These are phyloP conservation scores for Colletotrichum coccodes DNA, from an alignment of 2,329 filamentous ascomycete genomes.

Conservation along the genomic window DNA sequence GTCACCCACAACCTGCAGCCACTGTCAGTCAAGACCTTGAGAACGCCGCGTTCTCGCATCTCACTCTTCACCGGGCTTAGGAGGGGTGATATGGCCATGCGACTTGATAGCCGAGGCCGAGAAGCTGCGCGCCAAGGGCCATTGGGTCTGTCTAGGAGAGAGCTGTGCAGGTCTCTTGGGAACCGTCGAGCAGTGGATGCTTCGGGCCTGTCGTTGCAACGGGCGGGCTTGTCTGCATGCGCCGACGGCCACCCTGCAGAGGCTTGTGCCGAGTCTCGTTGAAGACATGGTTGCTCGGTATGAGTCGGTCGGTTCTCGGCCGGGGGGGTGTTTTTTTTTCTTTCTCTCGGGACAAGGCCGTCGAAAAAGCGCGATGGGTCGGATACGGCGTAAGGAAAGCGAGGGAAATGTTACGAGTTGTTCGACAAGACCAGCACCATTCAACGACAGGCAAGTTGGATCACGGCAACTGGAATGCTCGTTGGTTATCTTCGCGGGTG, in stretches of 20 bases:
- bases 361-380: not conserved
- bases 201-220: conserved; percentile 33
- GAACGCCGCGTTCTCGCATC: conserved; percentile 41
- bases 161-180: conserved; percentile 1
- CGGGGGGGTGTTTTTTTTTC: not conserved
- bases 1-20: conserved; percentile 80
- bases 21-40: not conserved
- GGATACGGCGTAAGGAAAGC: not conserved
- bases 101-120: conserved; percentile 67
- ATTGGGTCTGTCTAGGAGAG: conserved; percentile 8
- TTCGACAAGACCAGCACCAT: not conserved
- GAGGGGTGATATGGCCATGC: conserved; percentile 85
- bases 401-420: not conserved
- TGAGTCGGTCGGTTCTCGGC: conserved; percentile 16
- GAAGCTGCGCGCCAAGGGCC: conserved; percentile 61
- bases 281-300: conserved; percentile 16
- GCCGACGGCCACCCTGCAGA: conserved; percentile 44
- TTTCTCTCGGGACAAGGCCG: not conserved
- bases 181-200: not conserved
- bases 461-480: not conserved
- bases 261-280: conserved; percentile 34
- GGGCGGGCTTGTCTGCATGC: conserved; percentile 42
- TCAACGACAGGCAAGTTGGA: not conserved
- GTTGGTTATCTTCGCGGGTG: conserved; percentile 14
- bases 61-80: conserved; percentile 93